Percentiles rank a stretch among this genome's conserved stretches.
These are phyloP conservation scores for Protea cynaroides DNA, from an alignment of 164 flowering plant species.

Conservation along the genomic window DNA sequence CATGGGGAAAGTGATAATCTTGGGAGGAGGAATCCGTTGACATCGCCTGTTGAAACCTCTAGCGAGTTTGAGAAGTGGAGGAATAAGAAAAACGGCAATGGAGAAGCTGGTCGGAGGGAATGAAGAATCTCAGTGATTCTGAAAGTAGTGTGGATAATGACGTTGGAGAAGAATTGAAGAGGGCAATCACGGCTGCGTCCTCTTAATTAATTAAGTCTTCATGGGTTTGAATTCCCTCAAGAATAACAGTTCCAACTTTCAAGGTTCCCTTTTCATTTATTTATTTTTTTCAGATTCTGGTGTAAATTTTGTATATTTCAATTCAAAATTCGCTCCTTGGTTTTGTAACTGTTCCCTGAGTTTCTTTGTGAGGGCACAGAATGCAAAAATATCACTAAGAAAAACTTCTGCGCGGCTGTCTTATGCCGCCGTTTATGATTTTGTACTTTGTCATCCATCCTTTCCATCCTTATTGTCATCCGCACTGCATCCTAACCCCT, in stretches of 20 bases:
- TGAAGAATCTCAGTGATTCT: conserved; percentile 19
- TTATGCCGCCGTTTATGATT: neutral
- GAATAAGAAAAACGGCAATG: conserved; percentile 36
- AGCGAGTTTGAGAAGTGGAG: conserved; percentile 44
- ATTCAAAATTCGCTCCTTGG: neutral
- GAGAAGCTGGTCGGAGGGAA: conserved; percentile 27
- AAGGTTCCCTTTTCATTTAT: neutral
- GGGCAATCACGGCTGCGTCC: conserved; percentile 71
- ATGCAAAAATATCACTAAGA: neutral
- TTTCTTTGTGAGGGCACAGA: too few species aligned
- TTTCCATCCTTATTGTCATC: too few species aligned
- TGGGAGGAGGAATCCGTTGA: conserved; percentile 13
- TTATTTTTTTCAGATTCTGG: neutral
- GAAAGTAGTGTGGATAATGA: conserved; percentile 21
- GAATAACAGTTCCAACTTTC: neutral
- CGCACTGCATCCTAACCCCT: too few species aligned
- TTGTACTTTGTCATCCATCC: too few species aligned
- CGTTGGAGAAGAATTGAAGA: conserved; percentile 66
- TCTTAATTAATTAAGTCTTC: conserved; percentile 10
- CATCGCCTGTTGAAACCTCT: conserved; percentile 14
- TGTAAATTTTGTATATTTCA: neutral
- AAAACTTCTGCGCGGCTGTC: neutral
- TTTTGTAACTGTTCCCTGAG: too few species aligned
- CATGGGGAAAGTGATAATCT: conserved; percentile 14
- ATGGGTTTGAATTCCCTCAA: conserved; percentile 23